phyloP scores from a whole-genome alignment of 768 basidiomycete genomes.

The Lactifluus rugatus region DNA sequence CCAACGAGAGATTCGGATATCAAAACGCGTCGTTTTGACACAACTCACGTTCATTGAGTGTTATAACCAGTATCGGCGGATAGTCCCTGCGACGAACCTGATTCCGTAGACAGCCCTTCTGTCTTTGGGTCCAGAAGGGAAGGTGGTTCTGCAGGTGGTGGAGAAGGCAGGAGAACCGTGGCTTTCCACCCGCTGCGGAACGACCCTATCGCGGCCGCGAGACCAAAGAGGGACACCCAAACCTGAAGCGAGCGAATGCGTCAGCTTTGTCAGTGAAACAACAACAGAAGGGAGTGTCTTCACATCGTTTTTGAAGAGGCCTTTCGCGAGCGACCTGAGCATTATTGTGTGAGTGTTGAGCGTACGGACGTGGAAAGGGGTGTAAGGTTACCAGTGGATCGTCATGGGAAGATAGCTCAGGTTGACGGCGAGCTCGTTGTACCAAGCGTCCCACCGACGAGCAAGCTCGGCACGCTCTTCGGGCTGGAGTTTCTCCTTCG shows the following conservation, averaged over 20 bases:
- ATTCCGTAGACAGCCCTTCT: neutral
- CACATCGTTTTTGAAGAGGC: slow-evolving; percentile 18
- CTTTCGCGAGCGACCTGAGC: slow-evolving; percentile 17
- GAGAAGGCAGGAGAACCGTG: slow-evolving; percentile 1
- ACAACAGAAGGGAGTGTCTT: neutral
- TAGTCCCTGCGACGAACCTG: neutral
- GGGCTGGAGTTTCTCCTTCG: slow-evolving; percentile 41
- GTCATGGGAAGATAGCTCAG: slow-evolving; percentile 72
- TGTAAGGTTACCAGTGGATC: slow-evolving; percentile 59
- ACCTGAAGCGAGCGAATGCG: neutral
- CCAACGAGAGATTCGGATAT: neutral
- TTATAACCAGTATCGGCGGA: neutral
- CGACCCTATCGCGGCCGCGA: slow-evolving; percentile 14
- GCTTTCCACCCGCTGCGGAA: slow-evolving; percentile 19
- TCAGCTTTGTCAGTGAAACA: neutral
- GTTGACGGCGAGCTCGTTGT: slow-evolving; percentile 65
- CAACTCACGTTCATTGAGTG: neutral
- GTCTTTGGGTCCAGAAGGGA: neutral
- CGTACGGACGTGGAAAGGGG: neutral
- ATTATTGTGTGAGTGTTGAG: neutral
- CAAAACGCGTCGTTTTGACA: neutral
- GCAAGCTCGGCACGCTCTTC: slow-evolving; percentile 43
- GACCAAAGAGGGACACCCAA: slow-evolving; percentile 13
- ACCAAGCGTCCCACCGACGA: slow-evolving; percentile 55
- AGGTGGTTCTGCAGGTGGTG: neutral